These are phyloP conservation scores for Neurospora africana DNA, from an alignment of 495 filamentous ascomycete genomes.

Conservation along the genomic window DNA sequence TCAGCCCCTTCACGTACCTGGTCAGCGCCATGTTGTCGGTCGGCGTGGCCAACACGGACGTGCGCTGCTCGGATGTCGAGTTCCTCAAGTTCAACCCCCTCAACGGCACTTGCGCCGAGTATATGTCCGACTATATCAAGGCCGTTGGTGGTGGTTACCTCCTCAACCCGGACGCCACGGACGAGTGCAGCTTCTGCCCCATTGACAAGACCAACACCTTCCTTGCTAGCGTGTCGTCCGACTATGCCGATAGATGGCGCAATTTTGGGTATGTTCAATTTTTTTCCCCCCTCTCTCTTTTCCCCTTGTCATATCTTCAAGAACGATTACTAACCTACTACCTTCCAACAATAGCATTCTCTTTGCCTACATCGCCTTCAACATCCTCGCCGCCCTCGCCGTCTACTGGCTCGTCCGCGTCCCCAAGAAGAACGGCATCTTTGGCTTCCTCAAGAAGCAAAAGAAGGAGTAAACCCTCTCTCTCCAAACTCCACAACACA, in stretches of 20 bases:
- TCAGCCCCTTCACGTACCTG: conserved; percentile 66
- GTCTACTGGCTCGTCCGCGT: conserved; percentile 76
- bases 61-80: conserved; percentile 53
- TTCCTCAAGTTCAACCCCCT: conserved; percentile 45
- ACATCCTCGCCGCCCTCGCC: conserved; percentile 56
- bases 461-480: conserved; percentile 16
- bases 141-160: conserved; percentile 43
- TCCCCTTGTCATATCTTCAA: neutral
- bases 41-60: conserved; percentile 47
- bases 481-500: neutral
- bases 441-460: conserved; percentile 12
- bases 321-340: conserved; percentile 8
- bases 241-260: conserved; percentile 52
- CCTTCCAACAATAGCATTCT: conserved; percentile 28
- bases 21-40: conserved; percentile 54
- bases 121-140: conserved; percentile 41
- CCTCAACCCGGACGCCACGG: conserved; percentile 36
- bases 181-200: conserved; percentile 52
- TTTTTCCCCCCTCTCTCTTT: neutral
- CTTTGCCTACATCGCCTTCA: conserved; percentile 67
- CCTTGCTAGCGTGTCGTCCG: conserved; percentile 36
- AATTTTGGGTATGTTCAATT: conserved; percentile 47
- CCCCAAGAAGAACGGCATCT: conserved; percentile 46
- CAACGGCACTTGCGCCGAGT: conserved; percentile 42
- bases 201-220: conserved; percentile 52